A percentile compares a stretch with the other conserved stretches of the same genome.
phyloP scores from a whole-genome alignment of 345 rosid species.

The Schrenkiella parvula region DNA sequence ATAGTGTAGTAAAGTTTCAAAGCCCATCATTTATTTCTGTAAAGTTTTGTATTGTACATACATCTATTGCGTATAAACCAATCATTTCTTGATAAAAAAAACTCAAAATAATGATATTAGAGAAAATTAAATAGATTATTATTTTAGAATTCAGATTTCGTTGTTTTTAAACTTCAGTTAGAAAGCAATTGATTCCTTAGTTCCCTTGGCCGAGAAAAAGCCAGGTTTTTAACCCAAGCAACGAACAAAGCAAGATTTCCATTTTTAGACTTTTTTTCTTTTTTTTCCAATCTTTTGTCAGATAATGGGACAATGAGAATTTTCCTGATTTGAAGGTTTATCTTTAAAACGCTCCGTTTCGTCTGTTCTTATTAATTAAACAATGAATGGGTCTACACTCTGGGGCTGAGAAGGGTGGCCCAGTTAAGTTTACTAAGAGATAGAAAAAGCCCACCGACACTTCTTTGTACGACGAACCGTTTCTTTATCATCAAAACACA shows the following conservation, averaged over 20 bases:
- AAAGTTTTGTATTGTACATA: too few relatives aligned
- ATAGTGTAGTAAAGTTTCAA: too few relatives aligned
- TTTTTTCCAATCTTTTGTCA: too few relatives aligned
- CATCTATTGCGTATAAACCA: too few relatives aligned
- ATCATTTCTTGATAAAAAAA: too few relatives aligned
- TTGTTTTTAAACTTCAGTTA: background rate
- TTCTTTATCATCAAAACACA: background rate
- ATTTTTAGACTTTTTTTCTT: too few relatives aligned
- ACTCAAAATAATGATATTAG: too few relatives aligned
- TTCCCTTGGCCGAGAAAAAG: background rate
- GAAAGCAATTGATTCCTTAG: constrained; percentile 12
- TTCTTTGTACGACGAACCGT: background rate
- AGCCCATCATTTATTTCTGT: too few relatives aligned
- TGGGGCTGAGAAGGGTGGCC: constrained; percentile 1
- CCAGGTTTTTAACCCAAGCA: constrained; percentile 13
- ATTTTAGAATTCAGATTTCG: background rate
- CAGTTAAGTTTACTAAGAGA: constrained; percentile 9
- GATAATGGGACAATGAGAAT: background rate
- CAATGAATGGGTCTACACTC: constrained; percentile 15
- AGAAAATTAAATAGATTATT: too few relatives aligned
- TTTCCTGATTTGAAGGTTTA: background rate
- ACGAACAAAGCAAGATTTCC: constrained; percentile 26
- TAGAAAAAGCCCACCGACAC: constrained; percentile 34
- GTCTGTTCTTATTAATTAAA: background rate
- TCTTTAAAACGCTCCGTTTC: background rate